These are phyloP conservation scores for Pyrenophora seminiperda DNA, from an alignment of 2,329 filamentous ascomycete genomes.

Conservation along the genomic window DNA sequence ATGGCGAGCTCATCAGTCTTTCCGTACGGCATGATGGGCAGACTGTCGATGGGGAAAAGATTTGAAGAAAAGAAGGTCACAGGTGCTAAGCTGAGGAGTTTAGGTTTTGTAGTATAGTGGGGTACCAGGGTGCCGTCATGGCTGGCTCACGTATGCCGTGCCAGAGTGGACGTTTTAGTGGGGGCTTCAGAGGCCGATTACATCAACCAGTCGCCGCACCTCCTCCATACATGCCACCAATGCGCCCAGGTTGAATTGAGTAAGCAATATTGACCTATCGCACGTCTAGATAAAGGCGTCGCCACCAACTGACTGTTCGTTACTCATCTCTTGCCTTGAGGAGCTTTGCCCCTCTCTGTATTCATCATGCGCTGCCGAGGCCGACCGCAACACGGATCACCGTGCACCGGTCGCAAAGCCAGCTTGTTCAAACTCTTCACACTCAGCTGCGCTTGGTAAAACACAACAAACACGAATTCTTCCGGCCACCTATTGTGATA, in stretches of 20 bases:
- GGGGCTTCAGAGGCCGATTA: conserved; percentile 19
- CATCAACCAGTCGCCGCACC: conserved; percentile 18
- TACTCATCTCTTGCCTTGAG: conserved; percentile 14
- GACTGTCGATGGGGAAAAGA: conserved; percentile 19
- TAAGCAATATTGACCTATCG: conserved; percentile 8
- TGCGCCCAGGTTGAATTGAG: conserved; percentile 5
- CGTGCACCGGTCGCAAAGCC: conserved; percentile 6
- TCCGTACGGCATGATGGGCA: conserved; percentile 78
- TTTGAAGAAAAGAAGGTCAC: conserved; percentile 22
- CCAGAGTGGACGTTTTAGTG: conserved; percentile 14
- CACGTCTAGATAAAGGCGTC: neutral
- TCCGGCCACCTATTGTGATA: conserved; percentile 28
- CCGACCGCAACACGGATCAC: conserved; percentile 11
- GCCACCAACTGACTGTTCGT: conserved; percentile 13
- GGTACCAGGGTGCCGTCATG: conserved; percentile 13
- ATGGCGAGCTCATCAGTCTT: conserved; percentile 89
- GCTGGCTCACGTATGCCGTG: conserved; percentile 12
- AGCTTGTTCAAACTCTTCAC: conserved; percentile 4
- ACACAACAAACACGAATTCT: conserved; percentile 22
- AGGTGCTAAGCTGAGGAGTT: conserved; percentile 11
- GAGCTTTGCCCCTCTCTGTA: conserved; percentile 1
- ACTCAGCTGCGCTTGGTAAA: conserved; percentile 1
- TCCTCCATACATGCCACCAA: neutral
- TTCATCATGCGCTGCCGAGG: conserved; percentile 12
- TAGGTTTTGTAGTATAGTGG: conserved; percentile 30